Conservation (phyloP, 805 yeast species). For the Candida boidinii region DNA sequence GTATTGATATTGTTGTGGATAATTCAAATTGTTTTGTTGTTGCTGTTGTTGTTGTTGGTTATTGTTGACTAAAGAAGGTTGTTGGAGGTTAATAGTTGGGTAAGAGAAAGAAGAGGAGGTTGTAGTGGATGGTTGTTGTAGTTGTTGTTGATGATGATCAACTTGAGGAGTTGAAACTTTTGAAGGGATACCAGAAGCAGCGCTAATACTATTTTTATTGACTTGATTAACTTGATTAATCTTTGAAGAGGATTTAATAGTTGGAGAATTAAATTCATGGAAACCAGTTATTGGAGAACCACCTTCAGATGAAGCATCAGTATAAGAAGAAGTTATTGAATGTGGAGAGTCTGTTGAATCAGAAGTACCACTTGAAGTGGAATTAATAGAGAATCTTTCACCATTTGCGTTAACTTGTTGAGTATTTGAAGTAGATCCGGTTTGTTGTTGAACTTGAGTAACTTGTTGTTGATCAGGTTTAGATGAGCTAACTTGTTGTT, state of each 20-base stretch:
- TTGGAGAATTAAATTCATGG: slow-evolving; percentile 9
- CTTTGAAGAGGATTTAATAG: no score
- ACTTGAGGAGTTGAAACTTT: no score
- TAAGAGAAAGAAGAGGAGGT: slow-evolving; percentile 2
- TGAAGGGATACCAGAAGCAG: no score
- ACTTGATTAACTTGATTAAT: no score
- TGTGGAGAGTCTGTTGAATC: slow-evolving; percentile 19
- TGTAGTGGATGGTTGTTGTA: background rate
- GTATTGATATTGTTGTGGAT: no score
- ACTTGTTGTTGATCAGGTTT: no score
- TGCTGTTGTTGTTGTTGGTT: background rate
- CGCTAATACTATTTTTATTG: no score
- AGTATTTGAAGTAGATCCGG: background rate
- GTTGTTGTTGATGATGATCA: background rate
- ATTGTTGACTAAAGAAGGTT: background rate
- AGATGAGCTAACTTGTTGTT: no score
- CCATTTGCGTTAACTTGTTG: background rate
- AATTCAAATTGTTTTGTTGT: slow-evolving; percentile 1
- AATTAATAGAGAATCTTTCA: background rate
- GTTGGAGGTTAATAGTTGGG: slow-evolving; percentile 4
- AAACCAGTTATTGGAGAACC: slow-evolving; percentile 10
- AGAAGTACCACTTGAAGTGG: slow-evolving; percentile 10
- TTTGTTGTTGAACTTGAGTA: background rate
- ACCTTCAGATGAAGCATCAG: slow-evolving; percentile 15
- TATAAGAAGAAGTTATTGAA: slow-evolving; percentile 18